Percentiles rank a stretch among this genome's conserved stretches.
Conservation (phyloP, 495 filamentous ascomycete genomes). For the Melanomma pulvis-pyrius region DNA sequence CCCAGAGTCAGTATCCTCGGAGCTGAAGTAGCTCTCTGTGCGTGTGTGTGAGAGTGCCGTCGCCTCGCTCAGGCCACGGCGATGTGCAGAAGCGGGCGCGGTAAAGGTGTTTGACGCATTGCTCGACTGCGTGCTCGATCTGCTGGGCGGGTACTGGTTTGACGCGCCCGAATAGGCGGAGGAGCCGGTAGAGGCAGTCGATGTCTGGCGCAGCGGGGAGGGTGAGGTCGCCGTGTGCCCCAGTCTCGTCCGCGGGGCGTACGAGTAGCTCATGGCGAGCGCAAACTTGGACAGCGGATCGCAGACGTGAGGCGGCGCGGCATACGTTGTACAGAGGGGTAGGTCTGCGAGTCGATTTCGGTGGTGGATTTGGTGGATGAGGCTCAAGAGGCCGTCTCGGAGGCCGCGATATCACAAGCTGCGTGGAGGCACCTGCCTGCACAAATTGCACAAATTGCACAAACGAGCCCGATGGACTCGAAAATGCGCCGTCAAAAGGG, state of each 20-base stretch:
- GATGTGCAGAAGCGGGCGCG: constrained; percentile 58
- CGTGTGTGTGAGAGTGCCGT: constrained; percentile 51
- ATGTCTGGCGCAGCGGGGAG: constrained; percentile 70
- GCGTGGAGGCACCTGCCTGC: constrained; percentile 27
- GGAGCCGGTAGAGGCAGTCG: constrained; percentile 76
- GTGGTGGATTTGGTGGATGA: constrained; percentile 19
- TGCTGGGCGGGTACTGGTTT: constrained; percentile 56
- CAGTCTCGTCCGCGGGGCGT: constrained; percentile 43
- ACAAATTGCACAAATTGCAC: too few relatives aligned
- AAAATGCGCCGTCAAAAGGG: constrained; percentile 7
- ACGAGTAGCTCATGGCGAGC: constrained; percentile 35
- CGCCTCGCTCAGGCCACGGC: constrained; percentile 76
- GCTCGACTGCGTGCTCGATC: constrained; percentile 78
- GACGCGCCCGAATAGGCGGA: constrained; percentile 69
- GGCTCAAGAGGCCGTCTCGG: constrained; percentile 33
- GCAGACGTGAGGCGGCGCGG: constrained; percentile 6
- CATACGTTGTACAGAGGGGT: constrained; percentile 33
- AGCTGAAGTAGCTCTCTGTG: constrained; percentile 47
- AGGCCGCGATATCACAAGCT: constrained; percentile 27
- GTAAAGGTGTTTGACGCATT: constrained; percentile 66
- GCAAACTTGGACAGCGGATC: neutral
- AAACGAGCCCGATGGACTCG: neutral
- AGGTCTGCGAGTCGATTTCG: constrained; percentile 9
- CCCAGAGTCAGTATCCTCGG: constrained; percentile 55
- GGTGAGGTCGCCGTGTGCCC: constrained; percentile 61